Evolutionary conservation across 768 basidiomycete genomes (phyloP), one percentile per base, ranked within the genome.

Genomic region (Macrolepiota dolichaula): DNA sequence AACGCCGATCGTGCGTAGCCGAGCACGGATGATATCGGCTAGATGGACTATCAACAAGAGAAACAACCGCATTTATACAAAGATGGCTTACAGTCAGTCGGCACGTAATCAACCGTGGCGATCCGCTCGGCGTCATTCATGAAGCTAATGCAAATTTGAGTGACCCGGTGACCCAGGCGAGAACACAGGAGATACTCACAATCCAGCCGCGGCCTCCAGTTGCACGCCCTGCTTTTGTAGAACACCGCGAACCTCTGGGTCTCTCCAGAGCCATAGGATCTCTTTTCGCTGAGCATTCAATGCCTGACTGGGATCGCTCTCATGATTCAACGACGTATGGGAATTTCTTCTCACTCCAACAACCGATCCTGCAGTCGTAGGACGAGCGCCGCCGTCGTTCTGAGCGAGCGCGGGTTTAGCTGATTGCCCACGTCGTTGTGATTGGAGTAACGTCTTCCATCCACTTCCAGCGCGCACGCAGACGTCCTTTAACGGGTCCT

Each of bases 21-120:
- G 78, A 1, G 90, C 90, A 19, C 88, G 82, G n/a, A 91, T 81
- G 57, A 91, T 87, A 66, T 92, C 89, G 56, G 78, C 87, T 83
- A 55, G 4, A n/a, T 13, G 10, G 17, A 17, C 32, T 24, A 40
- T 36, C 38, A 42, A 42, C 3, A 57, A 55, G 17, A n/a, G n/a
- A n/a, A 55, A 27, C 5, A 19, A 36, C 4, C 10, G 6, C 3
- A 6, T 36, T 12, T 10, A 17, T 40, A 49, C 38, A 54, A 36
- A 51, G 62, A 53, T n/a, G 11, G 72, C 81, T 63, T 61, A 86
- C 89, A 77, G 65, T 92, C 86, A 1, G 82, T 82, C 0, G 91
- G 91, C 35, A 79, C 72, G 71, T 89, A 92, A 24, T 79, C 73
- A 0, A 73, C 63, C 1, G 73, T 73, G 0, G 84, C 80, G 12